Conservation (phyloP, 2,329 filamentous ascomycete species). For the Basipetospora chlamydospora region DNA sequence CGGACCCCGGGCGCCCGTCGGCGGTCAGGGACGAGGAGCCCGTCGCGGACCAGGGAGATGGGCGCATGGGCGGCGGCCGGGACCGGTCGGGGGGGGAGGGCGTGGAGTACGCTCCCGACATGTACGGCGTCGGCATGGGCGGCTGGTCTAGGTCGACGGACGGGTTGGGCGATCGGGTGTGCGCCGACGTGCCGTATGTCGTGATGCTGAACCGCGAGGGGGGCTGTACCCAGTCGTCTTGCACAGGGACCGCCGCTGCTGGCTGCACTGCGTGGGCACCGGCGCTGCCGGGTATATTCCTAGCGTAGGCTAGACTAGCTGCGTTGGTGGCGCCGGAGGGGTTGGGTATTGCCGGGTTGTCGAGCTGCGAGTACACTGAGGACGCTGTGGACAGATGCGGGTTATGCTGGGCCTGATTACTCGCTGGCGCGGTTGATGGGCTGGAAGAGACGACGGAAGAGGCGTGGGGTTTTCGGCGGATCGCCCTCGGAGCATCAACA, state of each 20-base stretch:
- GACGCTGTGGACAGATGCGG: conserved; percentile 19
- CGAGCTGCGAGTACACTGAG: conserved; percentile 18
- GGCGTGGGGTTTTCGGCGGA: conserved; percentile 31
- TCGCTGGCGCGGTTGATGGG: conserved; percentile 8
- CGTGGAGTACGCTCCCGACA: conserved; percentile 13
- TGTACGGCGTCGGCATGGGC: conserved; percentile 21
- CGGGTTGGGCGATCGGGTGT: conserved; percentile 23
- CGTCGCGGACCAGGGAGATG: too few relatives aligned
- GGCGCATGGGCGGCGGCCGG: not conserved
- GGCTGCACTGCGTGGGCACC: too few relatives aligned
- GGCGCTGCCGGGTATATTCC: not conserved
- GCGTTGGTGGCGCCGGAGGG: not conserved
- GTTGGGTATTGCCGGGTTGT: not conserved
- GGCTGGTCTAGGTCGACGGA: conserved; percentile 22
- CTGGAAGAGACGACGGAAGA: conserved; percentile 10
- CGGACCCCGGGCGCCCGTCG: not conserved
- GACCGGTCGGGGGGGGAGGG: conserved; percentile 2
- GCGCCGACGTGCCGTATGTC: conserved; percentile 41
- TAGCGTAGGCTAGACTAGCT: too few relatives aligned
- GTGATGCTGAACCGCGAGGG: conserved; percentile 50
- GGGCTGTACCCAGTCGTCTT: conserved; percentile 29
- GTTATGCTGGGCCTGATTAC: conserved; percentile 12
- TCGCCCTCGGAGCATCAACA: conserved; percentile 17
- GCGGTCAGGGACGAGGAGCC: not conserved
- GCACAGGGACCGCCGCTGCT: not conserved